Base-by-base conservation (phyloP, 306 rosid species). In the Ceratonia siliqua region DNA sequence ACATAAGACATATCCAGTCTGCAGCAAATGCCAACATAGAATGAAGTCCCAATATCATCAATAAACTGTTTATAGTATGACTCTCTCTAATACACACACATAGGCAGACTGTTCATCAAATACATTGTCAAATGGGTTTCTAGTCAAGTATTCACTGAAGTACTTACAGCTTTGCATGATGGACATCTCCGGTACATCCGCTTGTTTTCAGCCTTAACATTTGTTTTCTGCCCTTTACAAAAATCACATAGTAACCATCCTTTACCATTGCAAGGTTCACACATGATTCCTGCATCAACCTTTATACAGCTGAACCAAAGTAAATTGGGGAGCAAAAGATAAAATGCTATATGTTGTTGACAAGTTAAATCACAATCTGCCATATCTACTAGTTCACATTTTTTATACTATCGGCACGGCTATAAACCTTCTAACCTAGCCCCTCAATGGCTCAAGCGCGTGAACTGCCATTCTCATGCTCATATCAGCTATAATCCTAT, bases 241-340 rank as follows among this genome's bases (percentile, higher is more conserved):
- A 87, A 95, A 42, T 90, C 91, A 82, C 99, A 92, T 2, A 89
- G 21, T 21, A 92, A 36, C 99, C 99, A 95, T 35, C 98, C 99
- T 76, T 12, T 87, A 10, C 92, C 97, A 48, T 85, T 83, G 85
- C 98, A 95, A 71, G 91, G 86, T 32, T 89, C 85, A 39, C 98
- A 95, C 62, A 85, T 62, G 35, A 92, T 90, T 39, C 71, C 85
- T 24, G 86, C 63, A 43, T 86, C 89, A 77, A 59, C 83, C 91
- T 91, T 81, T 35, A 59, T 57, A 68, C 55, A 75, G 71, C 83
- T 72, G 86, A 46, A 73, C 53, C 43, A 41, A 35, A 70, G 61
- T 62, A 36, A 62, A 36, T 43, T 36, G 9, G 67, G 68, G 49
- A 20, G 42, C 49, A 36, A 35, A 62, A n/a, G n/a, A 38, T 36